These are phyloP conservation scores for Yarrowia osloensis DNA, from an alignment of 805 yeast species.

Conservation along the genomic window DNA sequence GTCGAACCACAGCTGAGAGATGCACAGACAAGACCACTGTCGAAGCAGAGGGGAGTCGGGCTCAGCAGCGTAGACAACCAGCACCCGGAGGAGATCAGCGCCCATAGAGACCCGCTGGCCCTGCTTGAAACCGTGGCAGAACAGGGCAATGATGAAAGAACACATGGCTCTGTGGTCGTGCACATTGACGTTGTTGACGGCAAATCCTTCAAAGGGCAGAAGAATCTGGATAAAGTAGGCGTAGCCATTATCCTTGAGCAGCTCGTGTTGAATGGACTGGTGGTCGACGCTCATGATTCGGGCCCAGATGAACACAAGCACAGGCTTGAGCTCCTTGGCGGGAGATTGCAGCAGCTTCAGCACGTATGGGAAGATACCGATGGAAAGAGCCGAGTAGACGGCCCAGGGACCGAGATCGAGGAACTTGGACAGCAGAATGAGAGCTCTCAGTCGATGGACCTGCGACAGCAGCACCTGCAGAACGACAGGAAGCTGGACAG, in stretches of 20 bases:
- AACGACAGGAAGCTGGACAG: constrained; percentile 93
- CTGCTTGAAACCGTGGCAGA: constrained; percentile 73
- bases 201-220: constrained; percentile 45
- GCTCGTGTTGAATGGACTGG: constrained; percentile 84
- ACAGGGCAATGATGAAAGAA: constrained; percentile 83
- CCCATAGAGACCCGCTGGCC: constrained; percentile 83
- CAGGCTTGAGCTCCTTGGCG: constrained; percentile 92
- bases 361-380: constrained; percentile 95
- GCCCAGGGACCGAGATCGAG: constrained; percentile 98
- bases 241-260: constrained; percentile 87
- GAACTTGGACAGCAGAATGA: constrained; percentile 78
- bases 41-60: constrained; percentile 84
- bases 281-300: constrained; percentile 95
- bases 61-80: constrained; percentile 63
- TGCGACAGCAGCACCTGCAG: constrained; percentile 90
- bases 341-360: constrained; percentile 88
- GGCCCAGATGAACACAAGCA: constrained; percentile 95
- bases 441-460: constrained; percentile 87
- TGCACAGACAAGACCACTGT: constrained; percentile 86
- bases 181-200: constrained; percentile 49
- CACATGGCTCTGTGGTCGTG: constrained; percentile 89
- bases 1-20: constrained; percentile 73
- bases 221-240: constrained; percentile 82
- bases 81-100: constrained; percentile 66
- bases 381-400: constrained; percentile 84